These are phyloP conservation scores for Paraurostyla sp. DNA, from an alignment of 73 alveolate species.

Conservation along the genomic window DNA sequence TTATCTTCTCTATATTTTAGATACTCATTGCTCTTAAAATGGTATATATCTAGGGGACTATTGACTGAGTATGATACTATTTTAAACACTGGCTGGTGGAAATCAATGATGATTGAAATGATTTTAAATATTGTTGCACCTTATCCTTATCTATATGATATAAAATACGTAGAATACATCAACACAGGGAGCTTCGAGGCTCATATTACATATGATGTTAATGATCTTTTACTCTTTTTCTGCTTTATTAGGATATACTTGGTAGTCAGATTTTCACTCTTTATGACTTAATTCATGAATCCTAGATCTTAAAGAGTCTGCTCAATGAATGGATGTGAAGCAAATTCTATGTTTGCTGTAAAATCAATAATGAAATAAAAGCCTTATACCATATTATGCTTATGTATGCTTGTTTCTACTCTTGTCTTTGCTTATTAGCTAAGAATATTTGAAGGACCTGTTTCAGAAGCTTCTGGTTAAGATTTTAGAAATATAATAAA, in stretches of 20 bases:
- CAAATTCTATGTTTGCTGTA: conserved; percentile 78
- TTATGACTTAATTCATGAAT: conserved; percentile 74
- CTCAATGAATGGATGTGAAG: conserved; percentile 86
- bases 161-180: conserved; percentile 54
- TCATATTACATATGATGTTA: conserved; percentile 65
- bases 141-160: conserved; percentile 73
- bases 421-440: conserved; percentile 78
- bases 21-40: conserved; percentile 62
- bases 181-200: conserved; percentile 57
- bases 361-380: conserved; percentile 82
- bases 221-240: conserved; percentile 70
- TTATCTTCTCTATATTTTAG: conserved; percentile 63
- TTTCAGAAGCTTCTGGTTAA: conserved; percentile 61
- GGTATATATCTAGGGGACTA: conserved; percentile 78
- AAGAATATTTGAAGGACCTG: conserved; percentile 84
- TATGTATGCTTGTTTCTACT: conserved; percentile 74
- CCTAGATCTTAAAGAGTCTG: conserved; percentile 86
- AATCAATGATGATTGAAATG: conserved; percentile 67
- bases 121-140: conserved; percentile 75
- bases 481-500: conserved; percentile 69
- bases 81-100: conserved; percentile 69
- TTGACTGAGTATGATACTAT: conserved; percentile 68
- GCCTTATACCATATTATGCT: conserved; percentile 73
- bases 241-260: conserved; percentile 73
- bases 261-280: conserved; percentile 65